These are phyloP conservation scores for Ascocoryne sarcoides DNA, from an alignment of 2,329 filamentous ascomycete species.

Conservation along the genomic window DNA sequence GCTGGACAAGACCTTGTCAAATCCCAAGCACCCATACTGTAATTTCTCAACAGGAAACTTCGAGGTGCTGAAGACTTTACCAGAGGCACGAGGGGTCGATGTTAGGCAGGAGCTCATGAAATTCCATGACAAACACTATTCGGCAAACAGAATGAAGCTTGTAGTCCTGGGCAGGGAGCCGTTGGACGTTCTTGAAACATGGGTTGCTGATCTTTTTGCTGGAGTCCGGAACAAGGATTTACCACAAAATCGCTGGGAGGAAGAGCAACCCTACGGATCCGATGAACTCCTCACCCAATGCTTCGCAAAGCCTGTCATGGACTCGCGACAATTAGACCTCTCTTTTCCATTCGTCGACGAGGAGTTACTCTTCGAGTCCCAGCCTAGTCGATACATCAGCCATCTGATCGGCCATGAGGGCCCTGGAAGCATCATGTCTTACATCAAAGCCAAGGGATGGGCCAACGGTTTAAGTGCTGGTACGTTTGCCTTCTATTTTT, in stretches of 20 bases:
- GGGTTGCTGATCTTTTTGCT: constrained; percentile 61
- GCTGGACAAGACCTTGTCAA: constrained; percentile 60
- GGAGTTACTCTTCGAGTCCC: constrained; percentile 56
- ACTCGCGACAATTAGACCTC: constrained; percentile 56
- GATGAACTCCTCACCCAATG: constrained; percentile 55
- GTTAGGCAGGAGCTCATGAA: constrained; percentile 65
- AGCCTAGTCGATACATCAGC: constrained; percentile 61
- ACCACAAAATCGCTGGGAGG: constrained; percentile 56
- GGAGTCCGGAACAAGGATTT: constrained; percentile 60
- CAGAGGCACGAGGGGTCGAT: constrained; percentile 56
- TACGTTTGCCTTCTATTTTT: constrained; percentile 11
- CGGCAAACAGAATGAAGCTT: constrained; percentile 67
- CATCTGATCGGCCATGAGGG: constrained; percentile 69
- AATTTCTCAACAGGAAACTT: constrained; percentile 68
- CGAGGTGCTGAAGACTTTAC: constrained; percentile 60
- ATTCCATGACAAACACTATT: constrained; percentile 65
- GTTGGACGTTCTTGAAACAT: constrained; percentile 57
- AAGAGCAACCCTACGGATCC: constrained; percentile 47
- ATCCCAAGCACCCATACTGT: constrained; percentile 60
- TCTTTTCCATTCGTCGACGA: constrained; percentile 63
- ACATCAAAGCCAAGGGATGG: constrained; percentile 66
- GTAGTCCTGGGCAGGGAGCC: constrained; percentile 59
- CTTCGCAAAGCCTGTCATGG: constrained; percentile 67
- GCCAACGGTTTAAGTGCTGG: constrained; percentile 55
- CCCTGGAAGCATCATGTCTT: constrained; percentile 63